Evolutionary conservation across 257 asterid genomes (phyloP).

Genomic region (Echium plantagineum): DNA sequence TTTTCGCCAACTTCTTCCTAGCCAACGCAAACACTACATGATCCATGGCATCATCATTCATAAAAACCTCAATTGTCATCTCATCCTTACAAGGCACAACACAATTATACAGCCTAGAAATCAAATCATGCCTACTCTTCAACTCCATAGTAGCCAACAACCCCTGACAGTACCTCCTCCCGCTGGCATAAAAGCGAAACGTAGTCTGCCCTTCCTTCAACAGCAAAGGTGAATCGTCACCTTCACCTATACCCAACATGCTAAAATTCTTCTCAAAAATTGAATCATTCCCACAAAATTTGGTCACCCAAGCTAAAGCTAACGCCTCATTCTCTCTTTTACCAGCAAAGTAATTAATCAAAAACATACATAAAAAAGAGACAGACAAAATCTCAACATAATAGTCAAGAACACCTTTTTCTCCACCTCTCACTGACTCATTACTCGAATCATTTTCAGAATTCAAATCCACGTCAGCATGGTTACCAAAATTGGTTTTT

Average conservation of each 20-base stretch:
- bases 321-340: conserved; percentile 38
- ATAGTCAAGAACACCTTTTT: not conserved
- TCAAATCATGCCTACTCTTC: conserved; percentile 87
- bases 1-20: conserved; percentile 66
- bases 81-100: conserved; percentile 89
- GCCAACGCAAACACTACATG: conserved; percentile 73
- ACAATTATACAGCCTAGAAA: conserved; percentile 70
- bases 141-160: conserved; percentile 89
- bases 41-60: conserved; percentile 94
- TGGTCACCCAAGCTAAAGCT: conserved; percentile 72
- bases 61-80: conserved; percentile 80
- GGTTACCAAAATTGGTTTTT: too few species aligned
- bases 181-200: conserved; percentile 77
- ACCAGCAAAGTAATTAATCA: conserved; percentile 37
- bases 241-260: conserved; percentile 74
- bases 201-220: conserved; percentile 73
- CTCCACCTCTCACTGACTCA: too few species aligned
- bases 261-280: conserved; percentile 84
- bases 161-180: conserved; percentile 89
- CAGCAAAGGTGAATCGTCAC: conserved; percentile 67
- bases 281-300: conserved; percentile 55
- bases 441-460: conserved; percentile 17
- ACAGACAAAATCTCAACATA: conserved; percentile 60
- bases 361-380: conserved; percentile 56
- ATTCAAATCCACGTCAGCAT: too few species aligned